Percentiles rank a stretch among this genome's conserved stretches.
Evolutionary conservation across 1,284 basidiomycete genomes (phyloP).

Genomic region (Mixia osmundae): DNA sequence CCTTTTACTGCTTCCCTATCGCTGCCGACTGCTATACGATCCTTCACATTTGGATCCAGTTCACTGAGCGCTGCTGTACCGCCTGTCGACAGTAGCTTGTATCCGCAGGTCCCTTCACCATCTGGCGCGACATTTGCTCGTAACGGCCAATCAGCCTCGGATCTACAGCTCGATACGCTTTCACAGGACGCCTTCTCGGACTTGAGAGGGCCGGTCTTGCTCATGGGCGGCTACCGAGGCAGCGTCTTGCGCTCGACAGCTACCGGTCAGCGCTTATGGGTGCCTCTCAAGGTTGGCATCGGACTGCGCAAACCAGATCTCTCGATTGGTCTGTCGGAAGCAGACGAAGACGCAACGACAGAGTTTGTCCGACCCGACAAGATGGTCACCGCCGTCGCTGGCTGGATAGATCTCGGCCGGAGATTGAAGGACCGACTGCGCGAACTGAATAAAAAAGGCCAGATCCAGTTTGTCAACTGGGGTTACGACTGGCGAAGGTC

Average conservation of each 20-base stretch:
- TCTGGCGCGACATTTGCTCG: no score
- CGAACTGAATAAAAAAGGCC: slow-evolving; percentile 9
- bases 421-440: slow-evolving; percentile 15
- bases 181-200: slow-evolving; percentile 14
- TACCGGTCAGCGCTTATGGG: slow-evolving; percentile 19
- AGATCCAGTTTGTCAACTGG: slow-evolving; percentile 16
- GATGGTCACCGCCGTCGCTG: slow-evolving; percentile 17
- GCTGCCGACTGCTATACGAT: no score
- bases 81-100: no score
- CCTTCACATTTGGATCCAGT: no score
- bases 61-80: no score
- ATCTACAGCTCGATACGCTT: no score
- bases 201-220: slow-evolving; percentile 19
- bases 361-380: slow-evolving; percentile 18
- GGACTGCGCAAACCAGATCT: slow-evolving; percentile 18
- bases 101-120: no score
- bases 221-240: slow-evolving; percentile 21
- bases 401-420: slow-evolving; percentile 19
- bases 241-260: slow-evolving; percentile 19
- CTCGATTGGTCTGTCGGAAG: slow-evolving; percentile 16
- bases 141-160: no score
- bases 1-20: no score
- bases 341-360: slow-evolving; percentile 15
- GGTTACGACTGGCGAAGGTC: slow-evolving; percentile 21
- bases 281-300: slow-evolving; percentile 19